Evolutionary conservation across 73 alveolate genomes (phyloP).

Genomic region (Symbiodinium pilosum): DNA sequence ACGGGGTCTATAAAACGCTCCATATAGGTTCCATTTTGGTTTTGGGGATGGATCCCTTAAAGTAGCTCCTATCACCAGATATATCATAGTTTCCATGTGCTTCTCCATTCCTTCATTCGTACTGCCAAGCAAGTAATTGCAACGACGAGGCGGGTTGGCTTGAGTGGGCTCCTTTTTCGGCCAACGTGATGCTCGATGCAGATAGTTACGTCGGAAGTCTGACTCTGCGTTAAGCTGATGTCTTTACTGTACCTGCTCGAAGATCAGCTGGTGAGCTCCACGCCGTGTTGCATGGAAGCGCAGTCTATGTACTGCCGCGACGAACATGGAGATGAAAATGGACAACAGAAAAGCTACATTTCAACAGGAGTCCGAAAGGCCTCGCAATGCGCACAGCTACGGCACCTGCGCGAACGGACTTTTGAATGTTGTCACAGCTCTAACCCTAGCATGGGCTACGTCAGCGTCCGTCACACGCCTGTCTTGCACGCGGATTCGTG

Average conservation of each 20-base stretch:
- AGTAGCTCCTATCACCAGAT: too few species aligned
- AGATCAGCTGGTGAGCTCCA: not conserved
- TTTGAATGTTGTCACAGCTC: not conserved
- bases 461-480: not conserved
- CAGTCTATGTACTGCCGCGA: not conserved
- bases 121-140: too few species aligned
- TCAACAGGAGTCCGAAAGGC: not conserved
- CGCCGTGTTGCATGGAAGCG: not conserved
- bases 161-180: not conserved
- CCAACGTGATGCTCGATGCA: slow-evolving; percentile 3
- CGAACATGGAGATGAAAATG: not conserved
- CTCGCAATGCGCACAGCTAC: slow-evolving; percentile 4
- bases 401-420: slow-evolving; percentile 8
- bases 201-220: not conserved
- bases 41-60: too few species aligned
- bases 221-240: not conserved
- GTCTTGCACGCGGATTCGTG: not conserved
- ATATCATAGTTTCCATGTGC: too few species aligned
- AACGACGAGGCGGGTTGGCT: too few species aligned
- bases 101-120: too few species aligned
- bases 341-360: not conserved
- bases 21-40: too few species aligned
- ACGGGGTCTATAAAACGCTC: too few species aligned
- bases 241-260: slow-evolving; percentile 10
- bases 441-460: too few species aligned